A percentile compares a stretch with the other conserved stretches of the same genome.
These are phyloP conservation scores for Amyloporia xantha DNA, from an alignment of 768 basidiomycete genomes.

Conservation along the genomic window DNA sequence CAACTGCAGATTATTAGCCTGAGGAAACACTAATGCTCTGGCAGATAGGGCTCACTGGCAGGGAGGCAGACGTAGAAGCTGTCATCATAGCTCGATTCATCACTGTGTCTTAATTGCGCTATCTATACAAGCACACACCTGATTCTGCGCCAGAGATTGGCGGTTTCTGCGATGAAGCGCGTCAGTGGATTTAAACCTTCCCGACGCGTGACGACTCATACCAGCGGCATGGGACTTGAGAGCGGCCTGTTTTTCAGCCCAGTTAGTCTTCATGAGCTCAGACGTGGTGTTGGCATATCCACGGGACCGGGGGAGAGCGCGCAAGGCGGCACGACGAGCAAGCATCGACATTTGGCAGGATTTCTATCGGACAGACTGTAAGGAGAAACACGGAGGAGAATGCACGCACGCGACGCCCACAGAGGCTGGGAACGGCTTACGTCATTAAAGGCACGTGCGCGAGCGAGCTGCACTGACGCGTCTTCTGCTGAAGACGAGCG, in stretches of 20 bases:
- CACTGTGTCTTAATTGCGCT: no score
- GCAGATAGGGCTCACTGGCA: conserved; percentile 45
- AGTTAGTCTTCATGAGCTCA: conserved; percentile 11
- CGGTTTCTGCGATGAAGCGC: conserved; percentile 45
- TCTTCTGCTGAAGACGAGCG: conserved; percentile 17
- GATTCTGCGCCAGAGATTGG: conserved; percentile 83
- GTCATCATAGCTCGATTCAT: no score
- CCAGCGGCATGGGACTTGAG: conserved; percentile 19
- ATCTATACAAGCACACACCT: no score
- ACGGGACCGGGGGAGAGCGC: conserved; percentile 32
- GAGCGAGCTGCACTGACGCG: conserved; percentile 30
- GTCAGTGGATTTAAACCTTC: conserved; percentile 5
- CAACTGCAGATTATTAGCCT: conserved; percentile 11
- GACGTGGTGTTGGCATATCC: conserved; percentile 21
- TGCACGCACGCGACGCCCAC: background rate
- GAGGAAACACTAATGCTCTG: background rate
- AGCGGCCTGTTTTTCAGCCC: conserved; percentile 17
- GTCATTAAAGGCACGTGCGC: conserved; percentile 7
- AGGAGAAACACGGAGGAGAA: conserved; percentile 3
- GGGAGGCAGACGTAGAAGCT: conserved; percentile 76
- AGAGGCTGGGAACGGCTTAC: background rate
- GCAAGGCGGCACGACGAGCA: conserved; percentile 41
- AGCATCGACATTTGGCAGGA: conserved; percentile 25
- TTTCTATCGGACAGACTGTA: background rate
- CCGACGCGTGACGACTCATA: conserved; percentile 7